phyloP scores from a whole-genome alignment of 768 basidiomycete genomes.

The Tricholoma saponaceum region DNA sequence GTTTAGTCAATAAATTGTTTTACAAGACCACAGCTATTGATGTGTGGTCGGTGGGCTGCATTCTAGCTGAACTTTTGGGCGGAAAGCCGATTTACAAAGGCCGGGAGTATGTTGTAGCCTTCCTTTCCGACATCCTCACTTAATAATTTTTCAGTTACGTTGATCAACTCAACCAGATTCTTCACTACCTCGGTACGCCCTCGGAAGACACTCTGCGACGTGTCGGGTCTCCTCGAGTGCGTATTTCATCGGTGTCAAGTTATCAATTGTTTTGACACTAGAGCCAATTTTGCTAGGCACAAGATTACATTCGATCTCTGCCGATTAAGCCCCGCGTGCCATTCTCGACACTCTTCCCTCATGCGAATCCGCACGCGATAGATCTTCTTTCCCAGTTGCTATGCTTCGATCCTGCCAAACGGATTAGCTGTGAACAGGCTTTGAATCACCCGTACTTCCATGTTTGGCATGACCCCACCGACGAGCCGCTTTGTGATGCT shows the following conservation, averaged over 20 bases:
- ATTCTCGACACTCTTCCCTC: conserved; percentile 88
- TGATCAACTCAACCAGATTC: conserved; percentile 96
- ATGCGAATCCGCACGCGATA: conserved; percentile 90
- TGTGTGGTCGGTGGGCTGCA: conserved; percentile 96
- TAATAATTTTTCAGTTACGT: conserved; percentile 64
- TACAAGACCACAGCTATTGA: conserved; percentile 86
- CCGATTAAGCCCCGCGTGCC: conserved; percentile 96
- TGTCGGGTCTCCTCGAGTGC: conserved; percentile 89
- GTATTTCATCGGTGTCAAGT: conserved; percentile 18
- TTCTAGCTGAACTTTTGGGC: conserved; percentile 87
- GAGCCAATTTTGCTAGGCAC: conserved; percentile 52
- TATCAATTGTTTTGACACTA: neutral
- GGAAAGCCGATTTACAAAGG: conserved; percentile 98
- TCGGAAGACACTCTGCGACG: conserved; percentile 94
- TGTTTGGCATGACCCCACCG: conserved; percentile 97
- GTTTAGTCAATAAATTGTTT: conserved; percentile 11
- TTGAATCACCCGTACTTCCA: conserved; percentile 91
- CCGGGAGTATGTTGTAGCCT: conserved; percentile 66
- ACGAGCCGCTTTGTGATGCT: conserved; percentile 82
- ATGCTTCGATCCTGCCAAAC: conserved; percentile 93
- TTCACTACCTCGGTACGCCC: conserved; percentile 97
- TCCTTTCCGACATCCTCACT: conserved; percentile 1
- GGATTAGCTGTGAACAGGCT: conserved; percentile 95
- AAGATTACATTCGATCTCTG: conserved; percentile 96
- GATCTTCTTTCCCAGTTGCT: conserved; percentile 90